Base-by-base conservation (phyloP, 176 grass and related monocot genomes). In the Secale cereale region DNA sequence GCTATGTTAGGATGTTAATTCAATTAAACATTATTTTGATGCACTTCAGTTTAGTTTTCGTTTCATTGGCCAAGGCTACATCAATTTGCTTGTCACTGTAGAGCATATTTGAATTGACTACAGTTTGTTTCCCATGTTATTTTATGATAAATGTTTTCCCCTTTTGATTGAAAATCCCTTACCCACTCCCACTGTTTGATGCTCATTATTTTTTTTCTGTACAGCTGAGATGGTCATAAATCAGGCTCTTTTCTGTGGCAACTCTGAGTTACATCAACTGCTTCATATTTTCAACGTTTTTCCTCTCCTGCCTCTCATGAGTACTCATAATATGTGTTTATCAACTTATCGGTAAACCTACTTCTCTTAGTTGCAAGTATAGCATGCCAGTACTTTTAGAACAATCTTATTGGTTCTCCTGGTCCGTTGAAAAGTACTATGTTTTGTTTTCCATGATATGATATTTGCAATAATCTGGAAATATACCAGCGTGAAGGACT, bases 161-260 rank as follows among this genome's bases (percentile, higher is more conserved):
- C 35, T 68, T 68, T 10, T 35, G 30, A 35, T 36, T 16, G 26
- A 31, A 35, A 67, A 1, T 20, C 16, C 35, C 35, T 4, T 10
- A 17, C 19, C 30, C 3, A 3, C 30, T 13, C 65, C 31, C n/a
- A 56, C 13, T 4, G 20, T 69, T 36, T 65, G 13, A 69, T 32
- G 46, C 3, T 74, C 52, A 4, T 75, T 54, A 67, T 15, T 72
- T 70, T 84, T 31, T 46, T 70, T 36, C 8, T 69, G 81, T 91
- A 59, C 89, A 98, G 91, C 93, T 89, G 96, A 98, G 90, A 95
- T 98, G 96, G 63, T 80, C 29, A 90, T 91, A 92, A 93, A 87
- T 33, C 89, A n/a, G n/a, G n/a, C n/a, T n/a, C n/a, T n/a, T n/a
- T n/a, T n/a, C n/a, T n/a, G n/a, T n/a, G n/a, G n/a, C 94, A 77